Evolutionary conservation across 768 basidiomycete genomes (phyloP), one percentile per base, ranked within the genome.

Genomic region (Suillus plorans): DNA sequence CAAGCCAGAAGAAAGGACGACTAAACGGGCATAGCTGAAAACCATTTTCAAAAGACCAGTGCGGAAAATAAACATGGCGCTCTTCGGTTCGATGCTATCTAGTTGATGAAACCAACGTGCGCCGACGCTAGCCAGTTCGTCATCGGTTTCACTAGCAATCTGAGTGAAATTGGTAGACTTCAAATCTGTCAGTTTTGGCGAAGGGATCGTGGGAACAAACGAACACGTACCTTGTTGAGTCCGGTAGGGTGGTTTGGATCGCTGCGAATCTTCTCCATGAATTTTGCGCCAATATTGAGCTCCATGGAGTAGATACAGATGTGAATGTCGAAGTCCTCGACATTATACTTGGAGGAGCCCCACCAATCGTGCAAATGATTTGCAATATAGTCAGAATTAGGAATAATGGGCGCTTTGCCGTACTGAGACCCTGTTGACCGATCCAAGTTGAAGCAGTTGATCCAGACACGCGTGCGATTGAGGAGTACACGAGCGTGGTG

Each of bases 401-500:
- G 82, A 73, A 97, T 89, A 53, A 92, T 92, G 20, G 92, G 88
- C 0, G 87, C 85, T 77, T 94, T 94, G 63, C 95, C 95, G 76
- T 96, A 94, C 74, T 95, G 90, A 20, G 88, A 89, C 5, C 92
- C 89, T 9, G 91, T 90, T 6, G 94, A 95, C 28, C 94, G 89
- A 75, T 98, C 95, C 49, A 97, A 79, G 76, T 95, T 94, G 78
- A 90, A 93, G 76, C 93, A 95, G 72, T 89, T 91, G 64, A 97
- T 78, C 95, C 95, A 98, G 7, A 91, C 85, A 25, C 95, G 86
- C 61, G 94, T 93, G 49, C 95, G 89, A 72, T 95, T 97, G 63
- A 95, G 85, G 77, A 95, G 86, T 78, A 95, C 91, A 47, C 95
- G 86, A 8, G 90, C 90, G 65, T 92, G 89, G 63, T 85, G 84